These are phyloP conservation scores for Neofusicoccum laricinum DNA, from an alignment of 2,329 filamentous ascomycete genomes.

Conservation along the genomic window DNA sequence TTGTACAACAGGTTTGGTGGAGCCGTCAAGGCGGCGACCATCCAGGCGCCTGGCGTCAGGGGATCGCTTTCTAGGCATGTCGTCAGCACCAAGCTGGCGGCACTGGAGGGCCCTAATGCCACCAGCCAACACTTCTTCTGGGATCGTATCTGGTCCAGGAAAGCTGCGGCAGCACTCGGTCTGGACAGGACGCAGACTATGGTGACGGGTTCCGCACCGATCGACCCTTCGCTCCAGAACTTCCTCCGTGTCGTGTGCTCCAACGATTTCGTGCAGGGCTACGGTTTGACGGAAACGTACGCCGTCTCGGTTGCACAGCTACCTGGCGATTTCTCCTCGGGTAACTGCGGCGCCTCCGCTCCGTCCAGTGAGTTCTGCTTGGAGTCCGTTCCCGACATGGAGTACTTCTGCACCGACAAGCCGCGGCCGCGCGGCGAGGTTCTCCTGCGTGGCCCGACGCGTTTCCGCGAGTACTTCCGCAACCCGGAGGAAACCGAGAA, in stretches of 20 bases:
- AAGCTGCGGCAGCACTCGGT: constrained; percentile 79
- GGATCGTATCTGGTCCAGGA: constrained; percentile 86
- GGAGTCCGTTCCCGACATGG: constrained; percentile 87
- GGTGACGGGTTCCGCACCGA: constrained; percentile 84
- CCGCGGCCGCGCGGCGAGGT: constrained; percentile 89
- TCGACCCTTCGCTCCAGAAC: constrained; percentile 83
- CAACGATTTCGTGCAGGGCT: constrained; percentile 80
- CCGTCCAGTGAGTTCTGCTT: constrained; percentile 73
- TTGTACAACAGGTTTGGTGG: constrained; percentile 88
- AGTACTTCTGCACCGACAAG: constrained; percentile 84
- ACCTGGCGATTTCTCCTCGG: constrained; percentile 66
- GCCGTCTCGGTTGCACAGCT: constrained; percentile 71
- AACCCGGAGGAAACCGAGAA: constrained; percentile 85
- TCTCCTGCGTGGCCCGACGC: constrained; percentile 72
- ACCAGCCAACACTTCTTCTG: constrained; percentile 75
- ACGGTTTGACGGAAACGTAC: constrained; percentile 92
- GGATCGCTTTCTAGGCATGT: constrained; percentile 78
- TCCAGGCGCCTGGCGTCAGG: constrained; percentile 75
- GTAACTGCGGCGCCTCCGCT: constrained; percentile 76
- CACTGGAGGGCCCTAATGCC: constrained; percentile 73
- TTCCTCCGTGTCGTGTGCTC: constrained; percentile 84
- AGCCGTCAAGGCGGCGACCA: constrained; percentile 74
- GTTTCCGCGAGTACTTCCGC: constrained; percentile 87
- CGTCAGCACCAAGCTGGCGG: constrained; percentile 75
- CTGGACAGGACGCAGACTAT: constrained; percentile 70